Evolutionary conservation across 805 yeast species (phyloP).

Genomic region (Myxozyma nipponensis): DNA sequence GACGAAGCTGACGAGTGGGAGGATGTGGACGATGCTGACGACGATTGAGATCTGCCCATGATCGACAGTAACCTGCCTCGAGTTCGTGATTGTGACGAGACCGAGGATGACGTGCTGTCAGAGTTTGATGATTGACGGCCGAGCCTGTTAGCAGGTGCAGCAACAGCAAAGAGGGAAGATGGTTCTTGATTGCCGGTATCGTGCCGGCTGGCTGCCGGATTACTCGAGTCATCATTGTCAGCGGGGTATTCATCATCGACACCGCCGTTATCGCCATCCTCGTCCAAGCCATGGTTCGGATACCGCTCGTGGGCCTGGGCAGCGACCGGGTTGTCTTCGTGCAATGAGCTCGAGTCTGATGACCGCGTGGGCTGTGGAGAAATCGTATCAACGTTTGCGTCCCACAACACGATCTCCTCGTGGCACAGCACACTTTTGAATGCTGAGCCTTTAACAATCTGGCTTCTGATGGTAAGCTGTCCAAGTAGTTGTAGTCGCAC

Average conservation of each 20-base stretch:
- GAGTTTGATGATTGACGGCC: neutral
- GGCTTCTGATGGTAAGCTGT: slow-evolving; percentile 32
- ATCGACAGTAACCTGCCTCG: neutral
- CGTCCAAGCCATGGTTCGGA: too few species aligned
- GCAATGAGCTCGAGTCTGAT: too few species aligned
- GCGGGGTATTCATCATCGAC: neutral
- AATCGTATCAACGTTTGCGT: slow-evolving; percentile 3
- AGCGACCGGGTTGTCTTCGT: neutral
- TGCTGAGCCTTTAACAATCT: slow-evolving; percentile 34
- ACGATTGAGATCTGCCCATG: neutral
- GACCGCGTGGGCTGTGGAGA: neutral
- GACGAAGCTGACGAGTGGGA: neutral
- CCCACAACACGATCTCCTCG: slow-evolving; percentile 32
- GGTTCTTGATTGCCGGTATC: neutral
- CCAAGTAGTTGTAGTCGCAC: slow-evolving; percentile 34
- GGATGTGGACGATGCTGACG: neutral
- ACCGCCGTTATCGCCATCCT: neutral
- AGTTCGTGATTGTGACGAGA: neutral
- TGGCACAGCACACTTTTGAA: slow-evolving; percentile 33
- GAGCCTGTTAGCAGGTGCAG: neutral
- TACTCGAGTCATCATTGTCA: neutral
- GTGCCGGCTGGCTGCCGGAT: neutral
- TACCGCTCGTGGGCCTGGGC: too few species aligned
- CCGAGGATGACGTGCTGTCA: neutral
- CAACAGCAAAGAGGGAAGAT: neutral